phyloP scores from a whole-genome alignment of 2,329 filamentous ascomycete genomes.

The Pseudovirgaria hyperparasitica region DNA sequence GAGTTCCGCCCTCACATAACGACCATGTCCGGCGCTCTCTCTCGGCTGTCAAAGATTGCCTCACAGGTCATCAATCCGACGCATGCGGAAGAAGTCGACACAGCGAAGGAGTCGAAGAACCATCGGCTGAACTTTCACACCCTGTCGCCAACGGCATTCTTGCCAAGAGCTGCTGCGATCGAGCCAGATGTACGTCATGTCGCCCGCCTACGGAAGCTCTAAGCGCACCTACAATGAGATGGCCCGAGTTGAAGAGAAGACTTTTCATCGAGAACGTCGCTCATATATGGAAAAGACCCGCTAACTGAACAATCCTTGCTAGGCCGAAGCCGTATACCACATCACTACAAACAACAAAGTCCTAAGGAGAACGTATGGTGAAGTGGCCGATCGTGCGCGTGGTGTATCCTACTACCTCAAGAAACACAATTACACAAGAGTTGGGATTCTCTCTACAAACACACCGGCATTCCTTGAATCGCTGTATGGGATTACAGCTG shows the following conservation, averaged over 20 bases:
- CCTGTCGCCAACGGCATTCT: slow-evolving; percentile 76
- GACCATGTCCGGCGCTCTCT: no score
- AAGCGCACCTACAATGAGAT: no score
- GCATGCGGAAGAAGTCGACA: no score
- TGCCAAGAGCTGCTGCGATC: slow-evolving; percentile 74
- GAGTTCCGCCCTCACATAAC: no score
- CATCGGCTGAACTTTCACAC: slow-evolving; percentile 54
- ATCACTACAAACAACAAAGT: slow-evolving; percentile 63
- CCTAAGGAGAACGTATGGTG: slow-evolving; percentile 63
- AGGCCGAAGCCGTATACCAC: slow-evolving; percentile 74
- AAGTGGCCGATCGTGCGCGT: slow-evolving; percentile 73
- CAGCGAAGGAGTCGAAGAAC: no score
- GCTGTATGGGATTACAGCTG: slow-evolving; percentile 76
- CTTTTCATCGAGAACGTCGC: no score
- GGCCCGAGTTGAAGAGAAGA: no score
- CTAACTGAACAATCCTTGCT: no score
- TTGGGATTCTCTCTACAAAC: slow-evolving; percentile 82
- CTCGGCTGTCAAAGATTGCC: no score
- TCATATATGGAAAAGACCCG: no score
- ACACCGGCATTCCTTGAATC: slow-evolving; percentile 89
- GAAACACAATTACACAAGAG: slow-evolving; percentile 58
- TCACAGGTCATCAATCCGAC: no score
- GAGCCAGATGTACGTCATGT: slow-evolving; percentile 59
- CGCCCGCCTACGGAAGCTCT: no score
- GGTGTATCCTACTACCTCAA: slow-evolving; percentile 80